Base-by-base conservation (phyloP, 176 grass and related monocot genomes). In the Aegilops umbellulata region DNA sequence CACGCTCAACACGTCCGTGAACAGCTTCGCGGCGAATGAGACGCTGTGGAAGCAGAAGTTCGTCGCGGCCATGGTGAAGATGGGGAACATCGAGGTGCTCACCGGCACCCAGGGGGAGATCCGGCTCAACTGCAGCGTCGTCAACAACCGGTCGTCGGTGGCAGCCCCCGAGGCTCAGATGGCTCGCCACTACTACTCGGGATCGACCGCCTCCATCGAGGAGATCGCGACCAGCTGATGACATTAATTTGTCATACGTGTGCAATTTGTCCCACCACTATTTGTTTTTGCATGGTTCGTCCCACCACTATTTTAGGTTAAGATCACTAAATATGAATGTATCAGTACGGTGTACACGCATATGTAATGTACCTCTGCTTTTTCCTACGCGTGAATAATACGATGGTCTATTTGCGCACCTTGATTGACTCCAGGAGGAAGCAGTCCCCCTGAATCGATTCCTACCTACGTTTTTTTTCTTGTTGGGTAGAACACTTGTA, bases 71-170 rank as follows among this genome's bases (percentile, higher is more conserved):
- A 75, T 75, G 72, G 72, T 75, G 25, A 75, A 75, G 72, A 75
- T 75, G 72, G 72, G 72, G 4, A 75, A 51, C 72, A 75, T 75
- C 72, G 72, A 75, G 42, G 72, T 75, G 72, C 72, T 75, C 72
- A 75, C 72, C 8, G 42, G 72, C 42, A 75, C 72, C 15, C 72
- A 75, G 72, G 72, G 72, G 3, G 24, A 75, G 72, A 75, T 75
- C 72, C 72, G 72, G 14, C 72, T 51, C 72, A 75, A 75, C 72
- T 75, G 72, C 72, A 75, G 72, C 72, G 25, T 30, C 72, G 42
- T 75, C 72, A 75, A 75, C 42, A 51, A 51, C 42, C 23, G 72
- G 14, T 49, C 39, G 3, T 74, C 71, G 41, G 24, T 47, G 39
- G 14, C 71, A 27, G 41, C 68, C 1, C 65, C 65, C 7, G 30